These are phyloP conservation scores for Cercospora canescens DNA, from an alignment of 2,329 filamentous ascomycete genomes.

Conservation along the genomic window DNA sequence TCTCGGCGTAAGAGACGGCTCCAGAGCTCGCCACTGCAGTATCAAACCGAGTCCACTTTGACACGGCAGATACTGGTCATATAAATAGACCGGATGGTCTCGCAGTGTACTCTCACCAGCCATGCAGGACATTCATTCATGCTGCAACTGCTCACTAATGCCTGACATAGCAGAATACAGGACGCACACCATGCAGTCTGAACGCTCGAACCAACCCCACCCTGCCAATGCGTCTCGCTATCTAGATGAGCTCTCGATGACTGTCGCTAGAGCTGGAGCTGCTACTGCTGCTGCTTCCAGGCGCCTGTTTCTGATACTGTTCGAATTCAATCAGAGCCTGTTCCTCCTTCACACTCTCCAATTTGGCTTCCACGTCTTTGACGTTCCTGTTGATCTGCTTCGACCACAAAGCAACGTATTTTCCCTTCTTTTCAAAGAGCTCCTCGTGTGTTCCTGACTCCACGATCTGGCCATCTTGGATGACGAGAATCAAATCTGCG, in stretches of 20 bases:
- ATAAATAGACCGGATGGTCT: not conserved
- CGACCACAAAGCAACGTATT: slow-evolving; percentile 36
- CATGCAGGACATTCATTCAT: not conserved
- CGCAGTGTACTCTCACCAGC: not conserved
- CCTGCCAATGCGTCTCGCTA: not conserved
- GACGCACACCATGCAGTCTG: not conserved
- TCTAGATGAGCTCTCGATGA: not conserved
- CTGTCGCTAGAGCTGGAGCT: slow-evolving; percentile 2
- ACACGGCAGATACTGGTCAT: slow-evolving; percentile 4
- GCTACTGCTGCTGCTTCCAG: not conserved
- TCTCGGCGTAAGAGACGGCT: not conserved
- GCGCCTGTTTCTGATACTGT: not conserved
- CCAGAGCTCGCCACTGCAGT: not conserved
- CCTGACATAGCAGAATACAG: not conserved
- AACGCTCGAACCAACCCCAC: not conserved
- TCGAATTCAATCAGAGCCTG: slow-evolving; percentile 13
- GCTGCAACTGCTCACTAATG: not conserved
- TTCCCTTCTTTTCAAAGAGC: slow-evolving; percentile 53
- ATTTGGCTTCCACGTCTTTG: slow-evolving; percentile 17
- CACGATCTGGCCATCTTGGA: slow-evolving; percentile 68
- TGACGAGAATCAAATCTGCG: slow-evolving; percentile 76
- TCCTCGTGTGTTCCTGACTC: slow-evolving; percentile 76
- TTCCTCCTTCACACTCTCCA: slow-evolving; percentile 20
- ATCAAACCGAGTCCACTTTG: not conserved
- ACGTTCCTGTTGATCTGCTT: slow-evolving; percentile 35